Evolutionary conservation across 2,329 filamentous ascomycete species (phyloP).

Genomic region (Colletotrichum acutatum): DNA sequence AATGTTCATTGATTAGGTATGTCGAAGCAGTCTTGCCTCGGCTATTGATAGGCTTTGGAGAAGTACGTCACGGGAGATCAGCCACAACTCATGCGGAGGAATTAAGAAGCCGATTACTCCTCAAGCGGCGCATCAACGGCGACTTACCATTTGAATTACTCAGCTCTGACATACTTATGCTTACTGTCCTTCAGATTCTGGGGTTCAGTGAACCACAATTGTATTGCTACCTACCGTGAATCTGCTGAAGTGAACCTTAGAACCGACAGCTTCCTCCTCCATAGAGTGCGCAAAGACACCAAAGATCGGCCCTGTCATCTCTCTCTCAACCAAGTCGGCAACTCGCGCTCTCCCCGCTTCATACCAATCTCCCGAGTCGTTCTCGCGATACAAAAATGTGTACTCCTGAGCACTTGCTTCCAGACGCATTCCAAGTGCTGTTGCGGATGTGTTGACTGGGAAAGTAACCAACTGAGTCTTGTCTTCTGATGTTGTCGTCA

Average conservation of each 20-base stretch:
- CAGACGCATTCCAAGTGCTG: not conserved
- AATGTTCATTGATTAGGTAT: not conserved
- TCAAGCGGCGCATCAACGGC: not conserved
- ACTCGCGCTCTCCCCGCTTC: slow-evolving; percentile 37
- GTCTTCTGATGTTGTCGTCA: not conserved
- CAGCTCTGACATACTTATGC: not conserved
- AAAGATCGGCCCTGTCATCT: slow-evolving; percentile 39
- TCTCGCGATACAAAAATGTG: not conserved
- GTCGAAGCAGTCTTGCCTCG: not conserved
- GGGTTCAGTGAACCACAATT: not conserved
- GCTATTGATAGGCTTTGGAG: not conserved
- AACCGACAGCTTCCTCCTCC: not conserved
- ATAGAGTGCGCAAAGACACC: slow-evolving; percentile 40
- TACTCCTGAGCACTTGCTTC: not conserved
- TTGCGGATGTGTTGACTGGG: not conserved
- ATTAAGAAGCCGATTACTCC: not conserved
- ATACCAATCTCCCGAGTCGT: not conserved
- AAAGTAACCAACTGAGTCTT: not conserved
- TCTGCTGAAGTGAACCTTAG: not conserved
- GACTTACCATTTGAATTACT: not conserved
- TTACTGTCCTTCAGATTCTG: not conserved
- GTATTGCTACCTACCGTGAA: not conserved
- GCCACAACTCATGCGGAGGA: not conserved
- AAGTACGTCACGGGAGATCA: not conserved
- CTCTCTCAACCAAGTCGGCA: slow-evolving; percentile 41